Percentiles rank a stretch among this genome's conserved stretches.
Conservation (phyloP, 2,329 filamentous ascomycete genomes). For the Cladosporium phlei region DNA sequence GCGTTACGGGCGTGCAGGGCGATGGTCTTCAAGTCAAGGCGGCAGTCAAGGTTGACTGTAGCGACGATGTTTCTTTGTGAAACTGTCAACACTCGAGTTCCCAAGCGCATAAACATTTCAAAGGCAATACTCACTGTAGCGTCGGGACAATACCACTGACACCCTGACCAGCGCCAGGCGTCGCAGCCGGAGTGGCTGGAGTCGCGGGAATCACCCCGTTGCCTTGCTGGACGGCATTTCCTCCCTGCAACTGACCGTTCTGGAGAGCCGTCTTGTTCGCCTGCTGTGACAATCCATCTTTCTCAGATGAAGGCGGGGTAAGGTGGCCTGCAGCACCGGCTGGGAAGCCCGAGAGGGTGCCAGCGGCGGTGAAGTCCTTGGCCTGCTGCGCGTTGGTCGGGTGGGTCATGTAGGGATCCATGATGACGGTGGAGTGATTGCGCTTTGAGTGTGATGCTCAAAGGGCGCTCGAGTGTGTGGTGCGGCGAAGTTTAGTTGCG, state of each 20-base stretch:
- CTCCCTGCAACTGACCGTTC: conserved; percentile 50
- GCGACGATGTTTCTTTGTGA: conserved; percentile 89
- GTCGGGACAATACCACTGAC: conserved; percentile 88
- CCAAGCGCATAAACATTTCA: conserved; percentile 31
- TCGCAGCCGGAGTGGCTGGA: conserved; percentile 86
- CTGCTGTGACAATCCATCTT: conserved; percentile 54
- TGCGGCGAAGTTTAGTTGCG: conserved; percentile 9
- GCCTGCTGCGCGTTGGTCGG: conserved; percentile 88
- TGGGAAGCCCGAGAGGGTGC: conserved; percentile 80
- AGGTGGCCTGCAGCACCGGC: conserved; percentile 70
- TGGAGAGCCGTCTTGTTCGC: conserved; percentile 46
- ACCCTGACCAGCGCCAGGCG: conserved; percentile 74
- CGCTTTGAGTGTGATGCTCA: conserved; percentile 9
- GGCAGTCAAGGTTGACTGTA: conserved; percentile 95
- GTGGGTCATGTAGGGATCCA: conserved; percentile 82
- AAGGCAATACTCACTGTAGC: conserved; percentile 79
- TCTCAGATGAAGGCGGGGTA: conserved; percentile 71
- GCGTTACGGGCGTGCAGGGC: conserved; percentile 96
- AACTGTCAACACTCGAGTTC: conserved; percentile 22
- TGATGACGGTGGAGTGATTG: conserved; percentile 43
- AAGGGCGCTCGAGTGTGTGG: conserved; percentile 11
- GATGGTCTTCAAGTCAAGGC: conserved; percentile 97
- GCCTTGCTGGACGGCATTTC: conserved; percentile 53
- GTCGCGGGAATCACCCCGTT: conserved; percentile 62
- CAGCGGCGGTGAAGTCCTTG: conserved; percentile 89